Conservation (phyloP, 2,329 filamentous ascomycete genomes). For the Tympanopsis confertula region DNA sequence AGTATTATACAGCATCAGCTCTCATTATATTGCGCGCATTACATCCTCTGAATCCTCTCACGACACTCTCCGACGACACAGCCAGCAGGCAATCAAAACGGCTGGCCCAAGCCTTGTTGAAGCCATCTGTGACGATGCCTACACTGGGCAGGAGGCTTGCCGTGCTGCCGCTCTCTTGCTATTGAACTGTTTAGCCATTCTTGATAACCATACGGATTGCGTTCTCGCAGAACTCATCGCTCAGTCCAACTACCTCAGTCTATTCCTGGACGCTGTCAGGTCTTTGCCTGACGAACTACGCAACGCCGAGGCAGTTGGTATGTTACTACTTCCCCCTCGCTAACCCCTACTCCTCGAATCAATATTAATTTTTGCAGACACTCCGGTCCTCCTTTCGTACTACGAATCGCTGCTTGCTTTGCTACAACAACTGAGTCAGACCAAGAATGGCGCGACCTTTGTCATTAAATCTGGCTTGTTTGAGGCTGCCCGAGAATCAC, state of each 20-base stretch:
- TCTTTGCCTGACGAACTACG: slow-evolving; percentile 38
- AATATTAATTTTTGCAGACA: slow-evolving; percentile 23
- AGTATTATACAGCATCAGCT: slow-evolving; percentile 49
- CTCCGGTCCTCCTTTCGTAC: slow-evolving; percentile 39
- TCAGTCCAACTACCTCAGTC: slow-evolving; percentile 47
- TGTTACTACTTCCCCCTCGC: slow-evolving; percentile 6
- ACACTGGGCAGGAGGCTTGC: slow-evolving; percentile 45
- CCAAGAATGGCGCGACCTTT: slow-evolving; percentile 39
- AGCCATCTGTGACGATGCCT: slow-evolving; percentile 50
- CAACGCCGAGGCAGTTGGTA: slow-evolving; percentile 26
- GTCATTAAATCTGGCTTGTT: slow-evolving; percentile 51
- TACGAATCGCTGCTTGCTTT: slow-evolving; percentile 46
- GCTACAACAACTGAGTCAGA: slow-evolving; percentile 45
- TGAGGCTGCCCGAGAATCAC: slow-evolving; percentile 41
- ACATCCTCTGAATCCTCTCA: slow-evolving; percentile 12
- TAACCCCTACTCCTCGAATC: neutral
- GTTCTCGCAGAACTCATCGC: slow-evolving; percentile 41
- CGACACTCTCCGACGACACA: slow-evolving; percentile 26
- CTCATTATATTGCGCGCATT: slow-evolving; percentile 39
- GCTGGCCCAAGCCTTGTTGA: slow-evolving; percentile 42
- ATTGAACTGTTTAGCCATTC: slow-evolving; percentile 38
- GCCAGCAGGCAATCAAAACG: slow-evolving; percentile 38
- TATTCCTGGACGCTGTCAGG: slow-evolving; percentile 48
- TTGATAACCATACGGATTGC: slow-evolving; percentile 39
- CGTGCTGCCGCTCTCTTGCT: slow-evolving; percentile 49